Base-by-base conservation (phyloP, 129 eudicot genomes). In the Artemisia tridentata region DNA sequence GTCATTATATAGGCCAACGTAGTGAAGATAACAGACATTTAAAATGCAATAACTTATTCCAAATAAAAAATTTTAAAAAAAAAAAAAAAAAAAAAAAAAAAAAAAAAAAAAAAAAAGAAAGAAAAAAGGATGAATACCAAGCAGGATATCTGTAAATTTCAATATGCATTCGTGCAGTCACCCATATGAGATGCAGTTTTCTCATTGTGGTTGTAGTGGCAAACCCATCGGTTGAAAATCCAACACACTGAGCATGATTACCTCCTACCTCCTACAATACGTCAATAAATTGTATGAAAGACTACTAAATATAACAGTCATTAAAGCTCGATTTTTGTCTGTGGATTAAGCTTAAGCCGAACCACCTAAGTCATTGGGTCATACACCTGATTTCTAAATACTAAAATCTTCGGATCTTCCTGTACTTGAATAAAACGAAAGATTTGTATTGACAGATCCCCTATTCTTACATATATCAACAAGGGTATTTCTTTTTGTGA, bases 221-320 rank as follows among this genome's bases (percentile, higher is more conserved):
- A 59, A 88, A 91, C 65, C 97, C 97, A 84, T 91, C 97, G 4
- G 92, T 91, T 25, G 96, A 88, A 80, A 83, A 91, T 45, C 97
- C 97, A 70, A 91, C 92, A 61, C 91, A 80, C 74, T 91, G 97
- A 69, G 97, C 97, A 84, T 91, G 97, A 78, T 91, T 91, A 75
- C 97, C 76, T 18, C 95, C 97, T 56, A 91, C 97, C 81, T 91
- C 97, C 97, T 91, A 76, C 48, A 80, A 53, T 48, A 65, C 17
- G 27, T 81, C 9, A 63, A 11, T 2, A 25, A 27, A 17, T 51
- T 5, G 31, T 21, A 52, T 69, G 59, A 15, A 59, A 20, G 38
- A 15, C 18, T 19, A 11, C 67, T 7, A 20, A 54, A 27, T 41
- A 0, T 12, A 55, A 15, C 65, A 41, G 55, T 41, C 23, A 55